phyloP scores from a whole-genome alignment of 208 protist species.

The Borovskyia barvae region DNA sequence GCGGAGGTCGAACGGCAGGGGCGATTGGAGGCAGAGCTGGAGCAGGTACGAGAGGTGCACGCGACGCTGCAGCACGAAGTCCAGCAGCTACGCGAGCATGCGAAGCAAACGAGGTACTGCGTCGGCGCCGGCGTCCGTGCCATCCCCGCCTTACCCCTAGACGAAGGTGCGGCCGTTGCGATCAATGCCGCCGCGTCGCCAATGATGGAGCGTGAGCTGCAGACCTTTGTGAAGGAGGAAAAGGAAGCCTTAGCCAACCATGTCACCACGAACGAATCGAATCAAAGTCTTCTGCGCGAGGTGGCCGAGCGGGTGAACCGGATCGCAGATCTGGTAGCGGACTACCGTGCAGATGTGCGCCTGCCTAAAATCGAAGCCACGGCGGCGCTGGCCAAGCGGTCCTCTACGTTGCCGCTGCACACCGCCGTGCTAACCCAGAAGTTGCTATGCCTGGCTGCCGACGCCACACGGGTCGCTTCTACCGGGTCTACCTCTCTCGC shows the following conservation, averaged over 20 bases:
- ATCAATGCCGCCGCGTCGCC: slow-evolving; percentile 13
- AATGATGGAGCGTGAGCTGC: slow-evolving; percentile 41
- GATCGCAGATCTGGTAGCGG: slow-evolving; percentile 19
- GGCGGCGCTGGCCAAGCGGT: slow-evolving; percentile 18
- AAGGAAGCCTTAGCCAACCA: slow-evolving; percentile 15
- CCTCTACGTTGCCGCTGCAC: slow-evolving; percentile 31
- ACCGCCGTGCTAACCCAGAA: slow-evolving; percentile 41
- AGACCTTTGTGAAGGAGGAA: slow-evolving; percentile 35
- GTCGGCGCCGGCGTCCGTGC: slow-evolving; percentile 9
- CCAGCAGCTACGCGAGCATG: slow-evolving; percentile 22
- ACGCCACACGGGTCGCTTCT: slow-evolving; percentile 15
- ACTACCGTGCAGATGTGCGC: slow-evolving; percentile 44
- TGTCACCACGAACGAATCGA: slow-evolving; percentile 13
- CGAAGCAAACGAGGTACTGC: slow-evolving; percentile 19
- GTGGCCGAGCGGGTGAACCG: slow-evolving; percentile 36
- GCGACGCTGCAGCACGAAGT: slow-evolving; percentile 25
- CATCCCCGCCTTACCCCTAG: too few relatives aligned
- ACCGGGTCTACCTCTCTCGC: neutral
- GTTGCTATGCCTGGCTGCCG: slow-evolving; percentile 54
- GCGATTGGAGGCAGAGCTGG: slow-evolving; percentile 53
- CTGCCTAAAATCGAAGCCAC: slow-evolving; percentile 18
- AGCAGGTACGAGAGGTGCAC: slow-evolving; percentile 19
- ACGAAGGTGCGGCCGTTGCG: neutral
- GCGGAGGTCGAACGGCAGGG: slow-evolving; percentile 60
- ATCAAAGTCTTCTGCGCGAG: slow-evolving; percentile 28